phyloP scores from a whole-genome alignment of 1,139 yeast genomes.

The Tardiomyces blankii region DNA sequence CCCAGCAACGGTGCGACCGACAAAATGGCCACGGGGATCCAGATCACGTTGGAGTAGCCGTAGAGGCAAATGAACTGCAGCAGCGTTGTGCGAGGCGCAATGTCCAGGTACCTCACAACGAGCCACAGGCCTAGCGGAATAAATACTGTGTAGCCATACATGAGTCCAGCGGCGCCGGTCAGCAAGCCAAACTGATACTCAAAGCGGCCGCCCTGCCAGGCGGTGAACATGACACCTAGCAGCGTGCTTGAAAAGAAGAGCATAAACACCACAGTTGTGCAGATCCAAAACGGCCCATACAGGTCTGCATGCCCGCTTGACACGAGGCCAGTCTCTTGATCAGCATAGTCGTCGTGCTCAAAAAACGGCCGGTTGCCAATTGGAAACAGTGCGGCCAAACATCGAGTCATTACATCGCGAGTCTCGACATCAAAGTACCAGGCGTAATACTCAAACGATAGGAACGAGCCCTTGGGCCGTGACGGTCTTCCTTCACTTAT shows the following conservation, averaged over 20 bases:
- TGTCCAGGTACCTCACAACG: constrained; percentile 31
- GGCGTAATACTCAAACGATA: constrained; percentile 27
- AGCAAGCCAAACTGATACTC: constrained; percentile 52
- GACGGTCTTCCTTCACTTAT: not conserved
- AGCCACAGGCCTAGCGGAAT: constrained; percentile 48
- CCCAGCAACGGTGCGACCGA: constrained; percentile 30
- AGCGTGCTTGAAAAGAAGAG: constrained; percentile 64
- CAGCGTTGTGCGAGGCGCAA: constrained; percentile 26
- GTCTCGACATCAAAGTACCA: constrained; percentile 57
- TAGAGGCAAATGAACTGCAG: constrained; percentile 46
- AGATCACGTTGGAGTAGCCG: constrained; percentile 68
- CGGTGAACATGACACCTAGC: constrained; percentile 39
- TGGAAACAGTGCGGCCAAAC: constrained; percentile 27
- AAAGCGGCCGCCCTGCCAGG: constrained; percentile 34
- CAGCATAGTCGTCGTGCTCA: constrained; percentile 21
- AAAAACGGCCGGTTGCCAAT: constrained; percentile 21
- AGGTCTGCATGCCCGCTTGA: constrained; percentile 39
- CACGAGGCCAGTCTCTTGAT: constrained; percentile 24
- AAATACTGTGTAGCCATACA: constrained; percentile 62
- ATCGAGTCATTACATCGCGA: constrained; percentile 35
- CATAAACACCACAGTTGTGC: constrained; percentile 62
- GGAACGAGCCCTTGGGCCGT: not conserved
- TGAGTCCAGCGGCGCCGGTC: constrained; percentile 51
- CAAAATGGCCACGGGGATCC: constrained; percentile 67
- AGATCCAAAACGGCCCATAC: constrained; percentile 80